phyloP scores from a whole-genome alignment of 495 filamentous ascomycete species.

The Xylaria longipes region DNA sequence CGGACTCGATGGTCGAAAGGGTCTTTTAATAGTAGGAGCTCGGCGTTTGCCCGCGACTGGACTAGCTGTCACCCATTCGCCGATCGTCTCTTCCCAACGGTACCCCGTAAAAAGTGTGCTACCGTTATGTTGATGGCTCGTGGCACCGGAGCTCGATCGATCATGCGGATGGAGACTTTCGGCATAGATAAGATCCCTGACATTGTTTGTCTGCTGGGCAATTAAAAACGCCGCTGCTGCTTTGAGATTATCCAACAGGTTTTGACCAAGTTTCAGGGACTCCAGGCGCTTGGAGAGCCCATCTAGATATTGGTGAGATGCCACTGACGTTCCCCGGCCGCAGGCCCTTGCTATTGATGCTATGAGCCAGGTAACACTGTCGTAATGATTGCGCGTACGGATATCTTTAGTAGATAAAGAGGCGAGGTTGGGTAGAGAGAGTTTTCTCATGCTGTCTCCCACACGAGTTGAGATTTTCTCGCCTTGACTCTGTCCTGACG shows the following conservation, averaged over 20 bases:
- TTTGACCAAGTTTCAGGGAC: conserved; percentile 27
- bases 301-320: conserved; percentile 45
- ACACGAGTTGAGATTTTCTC: conserved; percentile 24
- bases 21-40: conserved; percentile 18
- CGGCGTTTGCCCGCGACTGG: conserved; percentile 32
- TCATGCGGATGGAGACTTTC: conserved; percentile 40
- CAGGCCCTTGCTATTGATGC: conserved; percentile 45
- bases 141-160: conserved; percentile 19
- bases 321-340: conserved; percentile 38
- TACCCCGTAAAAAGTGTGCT: conserved; percentile 45
- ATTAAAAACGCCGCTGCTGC: conserved; percentile 45
- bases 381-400: conserved; percentile 30
- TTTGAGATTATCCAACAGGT: conserved; percentile 35
- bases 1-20: conserved; percentile 27
- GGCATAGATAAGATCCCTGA: conserved; percentile 51
- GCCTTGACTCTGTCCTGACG: conserved; percentile 25
- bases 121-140: conserved; percentile 15
- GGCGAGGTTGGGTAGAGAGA: conserved; percentile 25
- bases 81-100: conserved; percentile 61
- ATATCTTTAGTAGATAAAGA: conserved; percentile 25
- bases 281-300: conserved; percentile 35
- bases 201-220: conserved; percentile 49
- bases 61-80: conserved; percentile 58
- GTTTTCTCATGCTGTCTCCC: conserved; percentile 28
- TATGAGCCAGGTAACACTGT: conserved; percentile 40